phyloP scores from a whole-genome alignment of 75 land plant genomes.

The Selaginella moellendorffii region DNA sequence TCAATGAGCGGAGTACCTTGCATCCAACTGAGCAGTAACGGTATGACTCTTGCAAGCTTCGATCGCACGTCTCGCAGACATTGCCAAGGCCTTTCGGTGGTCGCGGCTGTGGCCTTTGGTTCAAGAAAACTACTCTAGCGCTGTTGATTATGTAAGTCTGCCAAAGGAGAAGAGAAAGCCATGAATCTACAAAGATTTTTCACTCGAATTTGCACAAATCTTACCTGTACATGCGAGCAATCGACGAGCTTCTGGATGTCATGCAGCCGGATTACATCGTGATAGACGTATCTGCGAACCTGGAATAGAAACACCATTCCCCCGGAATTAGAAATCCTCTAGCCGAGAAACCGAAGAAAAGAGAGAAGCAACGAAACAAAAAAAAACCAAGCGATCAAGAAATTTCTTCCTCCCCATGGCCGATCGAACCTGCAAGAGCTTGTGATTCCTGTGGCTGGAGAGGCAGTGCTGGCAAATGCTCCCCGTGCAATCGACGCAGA shows the following conservation, averaged over 20 bases:
- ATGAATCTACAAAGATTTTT: too few species aligned
- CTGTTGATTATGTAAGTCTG: conserved; percentile 58
- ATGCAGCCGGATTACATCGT: too few species aligned
- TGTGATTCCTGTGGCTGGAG: conserved; percentile 13
- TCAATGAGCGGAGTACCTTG: conserved; percentile 13
- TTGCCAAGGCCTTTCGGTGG: conserved; percentile 15
- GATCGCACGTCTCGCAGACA: conserved; percentile 19
- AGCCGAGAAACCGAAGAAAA: too few species aligned
- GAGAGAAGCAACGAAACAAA: too few species aligned
- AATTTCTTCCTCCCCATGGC: too few species aligned
- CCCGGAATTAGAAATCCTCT: too few species aligned
- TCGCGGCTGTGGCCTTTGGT: conserved; percentile 30
- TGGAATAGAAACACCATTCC: too few species aligned
- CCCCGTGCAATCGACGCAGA: conserved; percentile 41
- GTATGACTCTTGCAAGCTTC: conserved; percentile 16
- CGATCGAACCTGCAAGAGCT: conserved; percentile 27
- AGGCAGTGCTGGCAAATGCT: conserved; percentile 43
- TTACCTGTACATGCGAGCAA: too few species aligned
- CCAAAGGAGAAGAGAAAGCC: neutral
- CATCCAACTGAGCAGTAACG: conserved; percentile 18
- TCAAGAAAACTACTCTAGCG: conserved; percentile 56
- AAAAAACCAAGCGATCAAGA: too few species aligned
- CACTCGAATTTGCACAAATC: too few species aligned
- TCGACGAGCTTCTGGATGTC: too few species aligned
- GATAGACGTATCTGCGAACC: too few species aligned